Conservation (phyloP, 352 stramenopile genomes). For the Globisporangium sylvaticum region DNA sequence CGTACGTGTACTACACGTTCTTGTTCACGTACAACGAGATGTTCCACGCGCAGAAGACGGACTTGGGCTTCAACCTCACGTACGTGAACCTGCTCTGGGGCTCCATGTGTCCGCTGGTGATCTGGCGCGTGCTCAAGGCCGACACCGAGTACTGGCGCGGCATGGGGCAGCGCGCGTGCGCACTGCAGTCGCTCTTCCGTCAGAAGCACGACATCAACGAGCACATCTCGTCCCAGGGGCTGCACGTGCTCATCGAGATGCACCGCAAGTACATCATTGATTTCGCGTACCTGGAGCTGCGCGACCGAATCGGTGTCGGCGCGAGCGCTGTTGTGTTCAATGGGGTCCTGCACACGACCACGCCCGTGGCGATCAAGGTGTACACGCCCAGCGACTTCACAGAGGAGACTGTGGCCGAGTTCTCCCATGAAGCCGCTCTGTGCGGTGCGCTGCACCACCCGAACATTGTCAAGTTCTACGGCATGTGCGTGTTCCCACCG, state of each 20-base stretch:
- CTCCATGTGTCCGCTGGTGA: constrained; percentile 32
- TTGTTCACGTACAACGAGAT: constrained; percentile 20
- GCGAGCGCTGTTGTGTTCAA: constrained; percentile 44
- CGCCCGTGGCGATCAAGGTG: constrained; percentile 55
- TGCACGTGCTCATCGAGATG: constrained; percentile 65
- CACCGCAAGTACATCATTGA: constrained; percentile 63
- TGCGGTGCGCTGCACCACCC: constrained; percentile 45
- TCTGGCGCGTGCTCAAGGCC: constrained; percentile 47
- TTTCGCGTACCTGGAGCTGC: constrained; percentile 55
- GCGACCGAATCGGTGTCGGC: constrained; percentile 37
- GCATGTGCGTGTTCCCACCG: constrained; percentile 56
- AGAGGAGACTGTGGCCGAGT: constrained; percentile 45
- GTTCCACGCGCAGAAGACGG: constrained; percentile 8
- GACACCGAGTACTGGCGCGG: constrained; percentile 50
- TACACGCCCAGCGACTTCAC: constrained; percentile 52
- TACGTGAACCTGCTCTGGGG: constrained; percentile 29
- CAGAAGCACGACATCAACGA: constrained; percentile 26
- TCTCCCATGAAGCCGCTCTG: constrained; percentile 60
- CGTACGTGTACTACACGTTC: constrained; percentile 31
- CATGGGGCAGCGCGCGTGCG: constrained; percentile 32
- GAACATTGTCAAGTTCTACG: constrained; percentile 62
- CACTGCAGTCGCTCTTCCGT: constrained; percentile 19
- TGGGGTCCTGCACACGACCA: constrained; percentile 29
- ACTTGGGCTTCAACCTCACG: background rate
- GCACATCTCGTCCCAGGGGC: constrained; percentile 31